Base-by-base conservation (phyloP, 768 basidiomycete species). In the Suillus bovinus region DNA sequence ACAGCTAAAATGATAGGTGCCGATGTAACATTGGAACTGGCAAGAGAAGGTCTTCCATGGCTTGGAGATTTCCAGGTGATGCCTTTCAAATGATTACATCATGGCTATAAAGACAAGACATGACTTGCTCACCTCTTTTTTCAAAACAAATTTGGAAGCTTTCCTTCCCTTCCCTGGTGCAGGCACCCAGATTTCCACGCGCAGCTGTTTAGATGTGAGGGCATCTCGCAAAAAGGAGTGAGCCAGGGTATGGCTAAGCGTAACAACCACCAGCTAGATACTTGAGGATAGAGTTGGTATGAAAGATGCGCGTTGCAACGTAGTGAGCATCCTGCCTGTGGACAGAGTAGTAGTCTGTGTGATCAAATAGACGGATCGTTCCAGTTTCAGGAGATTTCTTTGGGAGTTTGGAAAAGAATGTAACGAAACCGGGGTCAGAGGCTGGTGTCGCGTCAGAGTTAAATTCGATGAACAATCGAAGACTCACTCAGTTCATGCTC, bases 1-100 rank as follows among this genome's bases (percentile, higher is more conserved):
- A 99, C 85, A 13, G 94, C 87, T 82, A 98, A 86, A 52, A 96
- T 90, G 47, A 99, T 89, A 0, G 96, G 95, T 20, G 93, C 86
- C 16, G 91, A 84, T 1, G 87, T 74, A 17, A 96, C 82, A 70
- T 97, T 94, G 17, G 86, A 86, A 65, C 89, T 85, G 5, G 78
- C 80, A 74, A 99, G 10, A 99, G 80, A 2, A 95, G 80, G 67
- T 95, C 94, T 74, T 96, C 93, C 7, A 89, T 84, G 5, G 84
- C 82, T 63, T 83, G 82, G 17, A 90, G 76, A 70, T 91, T 90
- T 42, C 89, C 89, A 0, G 90, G 89, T 49, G 82, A 95, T 68
- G 81, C 96, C 91, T 78, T 80, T 77, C 38, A 17, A 42, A 46
- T 59, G 77, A 80, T 29, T 41, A 56, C n/a, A 62, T 71, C 41